phyloP scores from a whole-genome alignment of 2,329 filamentous ascomycete species.

The Davidsoniella neocaledoniae region DNA sequence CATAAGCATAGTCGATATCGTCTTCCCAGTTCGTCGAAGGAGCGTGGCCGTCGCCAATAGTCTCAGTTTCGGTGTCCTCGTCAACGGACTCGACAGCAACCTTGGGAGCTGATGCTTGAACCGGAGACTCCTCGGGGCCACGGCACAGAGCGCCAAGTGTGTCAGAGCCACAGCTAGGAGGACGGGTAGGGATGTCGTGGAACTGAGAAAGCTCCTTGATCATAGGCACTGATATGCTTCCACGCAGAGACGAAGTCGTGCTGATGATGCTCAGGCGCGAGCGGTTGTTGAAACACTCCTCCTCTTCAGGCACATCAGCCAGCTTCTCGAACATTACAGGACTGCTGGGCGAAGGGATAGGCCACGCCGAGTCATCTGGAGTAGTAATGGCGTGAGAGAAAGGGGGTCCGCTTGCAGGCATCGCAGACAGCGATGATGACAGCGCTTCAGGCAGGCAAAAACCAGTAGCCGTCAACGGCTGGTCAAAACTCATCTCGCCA shows the following conservation, averaged over 20 bases:
- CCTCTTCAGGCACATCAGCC: conserved; percentile 46
- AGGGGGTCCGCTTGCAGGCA: conserved; percentile 19
- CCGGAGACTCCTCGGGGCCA: background rate
- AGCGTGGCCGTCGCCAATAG: conserved; percentile 17
- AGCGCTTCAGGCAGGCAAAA: conserved; percentile 31
- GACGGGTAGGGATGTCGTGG: conserved; percentile 19
- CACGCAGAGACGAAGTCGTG: conserved; percentile 34
- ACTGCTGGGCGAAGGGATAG: conserved; percentile 23
- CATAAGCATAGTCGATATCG: conserved; percentile 54
- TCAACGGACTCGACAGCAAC: conserved; percentile 23
- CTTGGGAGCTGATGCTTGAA: no score
- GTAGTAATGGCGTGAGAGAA: conserved; percentile 27
- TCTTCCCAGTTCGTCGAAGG: conserved; percentile 44
- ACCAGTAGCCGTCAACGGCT: conserved; percentile 26
- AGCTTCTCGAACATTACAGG: conserved; percentile 27
- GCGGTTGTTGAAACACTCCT: conserved; percentile 29
- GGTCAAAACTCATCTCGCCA: conserved; percentile 25
- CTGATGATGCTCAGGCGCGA: conserved; percentile 30
- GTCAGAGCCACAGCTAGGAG: conserved; percentile 33
- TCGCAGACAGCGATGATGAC: conserved; percentile 12
- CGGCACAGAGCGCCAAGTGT: conserved; percentile 26
- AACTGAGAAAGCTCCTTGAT: conserved; percentile 27
- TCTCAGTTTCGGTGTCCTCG: conserved; percentile 16
- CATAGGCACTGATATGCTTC: conserved; percentile 38
- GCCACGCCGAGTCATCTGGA: conserved; percentile 27